These are phyloP conservation scores for Saccharomycopsis lassenensis DNA, from an alignment of 805 yeast genomes.

Conservation along the genomic window DNA sequence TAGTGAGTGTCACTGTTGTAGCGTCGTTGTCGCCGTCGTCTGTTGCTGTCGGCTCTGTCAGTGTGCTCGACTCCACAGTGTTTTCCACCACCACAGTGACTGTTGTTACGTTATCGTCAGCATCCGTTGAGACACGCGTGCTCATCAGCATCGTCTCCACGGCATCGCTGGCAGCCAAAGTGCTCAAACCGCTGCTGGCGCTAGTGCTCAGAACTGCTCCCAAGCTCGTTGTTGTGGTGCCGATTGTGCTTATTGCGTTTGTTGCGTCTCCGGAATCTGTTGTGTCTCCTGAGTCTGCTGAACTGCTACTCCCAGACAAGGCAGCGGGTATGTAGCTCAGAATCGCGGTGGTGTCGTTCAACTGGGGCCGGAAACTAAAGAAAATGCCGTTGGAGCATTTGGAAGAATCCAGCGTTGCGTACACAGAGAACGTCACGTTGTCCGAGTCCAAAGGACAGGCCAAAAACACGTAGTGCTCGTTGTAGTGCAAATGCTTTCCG, in stretches of 20 bases:
- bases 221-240: neutral
- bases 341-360: slow-evolving; percentile 4
- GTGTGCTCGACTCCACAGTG: slow-evolving; percentile 4
- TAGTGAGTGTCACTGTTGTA: slow-evolving; percentile 2
- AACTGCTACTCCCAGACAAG: slow-evolving; percentile 2
- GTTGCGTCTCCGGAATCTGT: neutral
- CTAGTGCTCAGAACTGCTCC: neutral
- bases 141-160: slow-evolving; percentile 1
- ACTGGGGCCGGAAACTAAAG: slow-evolving; percentile 10
- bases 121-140: slow-evolving; percentile 3
- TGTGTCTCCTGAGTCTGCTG: neutral
- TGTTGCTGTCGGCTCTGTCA: neutral
- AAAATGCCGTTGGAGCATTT: slow-evolving; percentile 5
- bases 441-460: slow-evolving; percentile 12
- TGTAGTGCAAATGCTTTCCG: slow-evolving; percentile 16
- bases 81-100: slow-evolving; percentile 13
- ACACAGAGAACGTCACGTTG: slow-evolving; percentile 10
- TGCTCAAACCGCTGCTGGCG: neutral
- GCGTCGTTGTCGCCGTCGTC: slow-evolving; percentile 1
- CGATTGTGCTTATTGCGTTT: neutral
- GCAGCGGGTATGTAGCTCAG: slow-evolving; percentile 7
- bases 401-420: slow-evolving; percentile 6
- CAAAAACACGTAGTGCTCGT: slow-evolving; percentile 13
- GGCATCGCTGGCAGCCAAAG: neutral
- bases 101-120: slow-evolving; percentile 10